Percentiles rank a stretch among this genome's conserved stretches.
phyloP scores from a whole-genome alignment of 148 eudicot genomes.

The Drosera capensis region DNA sequence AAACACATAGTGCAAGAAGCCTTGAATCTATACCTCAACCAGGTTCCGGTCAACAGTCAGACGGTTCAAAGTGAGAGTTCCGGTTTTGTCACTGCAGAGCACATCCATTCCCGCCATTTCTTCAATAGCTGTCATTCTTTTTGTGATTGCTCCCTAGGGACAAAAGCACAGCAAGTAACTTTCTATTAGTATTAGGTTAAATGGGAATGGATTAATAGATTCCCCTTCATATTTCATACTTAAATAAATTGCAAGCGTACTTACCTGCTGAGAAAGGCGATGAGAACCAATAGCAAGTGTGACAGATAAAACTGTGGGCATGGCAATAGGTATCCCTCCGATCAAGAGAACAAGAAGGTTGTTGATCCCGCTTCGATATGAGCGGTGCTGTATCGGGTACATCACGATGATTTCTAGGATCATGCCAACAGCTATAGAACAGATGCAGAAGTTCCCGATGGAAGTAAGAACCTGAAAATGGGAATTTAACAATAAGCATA shows the following conservation, averaged over 20 bases:
- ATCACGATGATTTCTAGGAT: constrained; percentile 54
- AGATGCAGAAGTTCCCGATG: constrained; percentile 73
- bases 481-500: constrained; percentile 2
- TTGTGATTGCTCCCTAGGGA: constrained; percentile 56
- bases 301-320: constrained; percentile 76
- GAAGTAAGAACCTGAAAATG: constrained; percentile 52
- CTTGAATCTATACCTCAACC: constrained; percentile 69
- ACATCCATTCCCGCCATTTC: constrained; percentile 93
- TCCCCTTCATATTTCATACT: too few relatives aligned
- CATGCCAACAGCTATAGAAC: constrained; percentile 66
- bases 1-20: too few relatives aligned
- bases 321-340: constrained; percentile 80
- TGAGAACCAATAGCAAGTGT: constrained; percentile 78
- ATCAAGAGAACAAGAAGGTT: constrained; percentile 71
- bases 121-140: constrained; percentile 81
- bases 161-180: not conserved
- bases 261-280: constrained; percentile 68
- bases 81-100: constrained; percentile 69
- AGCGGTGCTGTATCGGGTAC: constrained; percentile 47
- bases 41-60: constrained; percentile 56
- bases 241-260: constrained; percentile 4
- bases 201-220: not conserved
- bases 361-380: constrained; percentile 55
- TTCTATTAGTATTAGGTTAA: not conserved
- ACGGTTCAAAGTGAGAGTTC: constrained; percentile 58